Evolutionary conservation across 2,329 filamentous ascomycete species (phyloP), one percentile per base, ranked within the genome.

Genomic region (Harringtonia lauricola): DNA sequence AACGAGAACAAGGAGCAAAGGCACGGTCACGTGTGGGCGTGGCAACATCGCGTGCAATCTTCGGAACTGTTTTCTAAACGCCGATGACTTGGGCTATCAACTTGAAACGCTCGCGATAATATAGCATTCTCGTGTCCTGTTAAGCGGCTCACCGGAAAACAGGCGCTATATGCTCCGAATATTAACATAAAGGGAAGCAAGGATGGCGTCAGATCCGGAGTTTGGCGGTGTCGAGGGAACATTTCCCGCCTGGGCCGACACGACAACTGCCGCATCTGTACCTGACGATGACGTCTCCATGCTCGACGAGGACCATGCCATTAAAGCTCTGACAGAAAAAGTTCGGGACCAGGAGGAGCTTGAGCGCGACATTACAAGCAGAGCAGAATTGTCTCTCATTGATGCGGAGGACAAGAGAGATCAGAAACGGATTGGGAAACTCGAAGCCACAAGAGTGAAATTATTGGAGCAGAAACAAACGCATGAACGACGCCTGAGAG

Each of bases 281-380:
- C 8, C 14, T 5, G 30, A 31, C 30, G 39, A 26, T 26, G 24
- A 28, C 4, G 8, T 13, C n/a, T 19, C 22, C 4, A 21, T 28
- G n/a, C 4, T 38, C 35, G 75, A 78, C 49, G 81, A 85, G 55
- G 72, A 73, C 35, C 68, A 70, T 41, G 72, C 74, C 18, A 64
- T 88, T 24, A 68, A 71, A 45, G 73, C 73, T 36, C 64, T 88
- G 34, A 79, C 82, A 5, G 74, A 79, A 41, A 72, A 81, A 46
- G 78, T 92, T 19, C 79, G 86, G 45, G 80, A 95, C 55, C 90
- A 96, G 60, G 82, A 89, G 64, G 89, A 95, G 47, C 66, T 96
- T 18, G 90, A 95, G 61, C 76, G 87, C 49, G 88, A 95, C 56
- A 94, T 96, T 50, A 75, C 75, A 1, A 59, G 70, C 15, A 72